phyloP scores from a whole-genome alignment of 148 eudicot species.

The Mesembryanthemum crystallinum region DNA sequence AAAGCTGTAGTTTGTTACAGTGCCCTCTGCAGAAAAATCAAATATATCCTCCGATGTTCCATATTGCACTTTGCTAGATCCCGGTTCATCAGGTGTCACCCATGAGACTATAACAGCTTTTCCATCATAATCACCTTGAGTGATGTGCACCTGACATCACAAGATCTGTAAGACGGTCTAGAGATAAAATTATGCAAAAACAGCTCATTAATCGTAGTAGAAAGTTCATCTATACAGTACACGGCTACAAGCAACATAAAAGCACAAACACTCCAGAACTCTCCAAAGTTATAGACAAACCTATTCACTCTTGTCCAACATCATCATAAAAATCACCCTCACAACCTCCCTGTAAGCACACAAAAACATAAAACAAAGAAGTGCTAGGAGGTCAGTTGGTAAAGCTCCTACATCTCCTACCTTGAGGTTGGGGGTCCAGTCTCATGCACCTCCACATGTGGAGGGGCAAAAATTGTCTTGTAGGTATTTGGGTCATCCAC shows the following conservation, averaged over 20 bases:
- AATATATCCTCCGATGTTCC: slow-evolving; percentile 68
- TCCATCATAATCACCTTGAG: slow-evolving; percentile 98
- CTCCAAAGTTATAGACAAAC: not conserved
- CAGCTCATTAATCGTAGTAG: not conserved
- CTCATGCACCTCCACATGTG: too few species aligned
- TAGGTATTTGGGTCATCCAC: too few species aligned
- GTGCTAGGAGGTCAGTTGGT: too few species aligned
- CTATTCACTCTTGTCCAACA: not conserved
- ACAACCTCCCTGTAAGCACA: too few species aligned
- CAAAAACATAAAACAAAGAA: too few species aligned
- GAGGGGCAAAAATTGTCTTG: too few species aligned
- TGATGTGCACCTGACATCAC: slow-evolving; percentile 70
- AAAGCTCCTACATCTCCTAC: too few species aligned
- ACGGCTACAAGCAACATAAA: not conserved
- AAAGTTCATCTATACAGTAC: not conserved
- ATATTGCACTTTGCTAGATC: slow-evolving; percentile 62
- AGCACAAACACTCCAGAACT: not conserved
- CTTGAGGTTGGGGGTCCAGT: too few species aligned
- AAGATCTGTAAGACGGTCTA: not conserved
- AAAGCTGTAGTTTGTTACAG: slow-evolving; percentile 70
- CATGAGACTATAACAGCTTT: slow-evolving; percentile 87
- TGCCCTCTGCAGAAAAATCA: slow-evolving; percentile 56
- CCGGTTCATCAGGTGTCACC: slow-evolving; percentile 90
- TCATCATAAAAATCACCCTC: not conserved
- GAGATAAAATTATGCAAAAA: slow-evolving; percentile 9